These are phyloP conservation scores for Apiosordaria backusii DNA, from an alignment of 495 filamentous ascomycete species.

Conservation along the genomic window DNA sequence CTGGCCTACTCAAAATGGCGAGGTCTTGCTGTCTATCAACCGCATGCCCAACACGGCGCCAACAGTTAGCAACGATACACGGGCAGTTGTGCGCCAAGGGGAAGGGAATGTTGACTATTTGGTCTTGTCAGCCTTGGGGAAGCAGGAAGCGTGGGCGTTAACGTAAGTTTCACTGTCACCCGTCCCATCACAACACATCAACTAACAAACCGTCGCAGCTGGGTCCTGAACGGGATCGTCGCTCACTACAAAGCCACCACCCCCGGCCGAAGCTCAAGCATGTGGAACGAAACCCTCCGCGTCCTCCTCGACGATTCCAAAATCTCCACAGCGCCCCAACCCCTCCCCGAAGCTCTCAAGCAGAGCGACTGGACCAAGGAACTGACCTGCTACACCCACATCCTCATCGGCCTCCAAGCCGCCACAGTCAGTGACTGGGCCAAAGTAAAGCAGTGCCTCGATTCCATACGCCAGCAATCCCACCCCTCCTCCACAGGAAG, in stretches of 20 bases:
- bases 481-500: conserved; percentile 22
- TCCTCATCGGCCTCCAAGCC: conserved; percentile 46
- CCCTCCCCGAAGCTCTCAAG: conserved; percentile 44
- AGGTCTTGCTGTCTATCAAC: conserved; percentile 69
- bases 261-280: conserved; percentile 56
- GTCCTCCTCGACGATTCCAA: conserved; percentile 4
- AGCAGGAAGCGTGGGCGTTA: conserved; percentile 46
- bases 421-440: conserved; percentile 46
- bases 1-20: conserved; percentile 60
- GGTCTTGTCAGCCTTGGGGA: conserved; percentile 48
- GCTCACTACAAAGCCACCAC: conserved; percentile 58
- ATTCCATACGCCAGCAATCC: conserved; percentile 31
- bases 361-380: conserved; percentile 43
- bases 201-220: conserved; percentile 26
- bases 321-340: conserved; percentile 21
- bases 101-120: conserved; percentile 45
- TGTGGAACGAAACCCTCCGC: conserved; percentile 39
- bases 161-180: conserved; percentile 35
- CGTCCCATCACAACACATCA: conserved; percentile 22
- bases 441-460: conserved; percentile 42
- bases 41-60: conserved; percentile 22
- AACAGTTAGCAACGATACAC: conserved; percentile 60
- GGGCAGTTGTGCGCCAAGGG: conserved; percentile 49
- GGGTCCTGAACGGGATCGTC: conserved; percentile 64
- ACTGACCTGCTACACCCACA: conserved; percentile 44